Evolutionary conservation across 2,329 filamentous ascomycete species (phyloP).

Genomic region (Colletotrichum tabaci): DNA sequence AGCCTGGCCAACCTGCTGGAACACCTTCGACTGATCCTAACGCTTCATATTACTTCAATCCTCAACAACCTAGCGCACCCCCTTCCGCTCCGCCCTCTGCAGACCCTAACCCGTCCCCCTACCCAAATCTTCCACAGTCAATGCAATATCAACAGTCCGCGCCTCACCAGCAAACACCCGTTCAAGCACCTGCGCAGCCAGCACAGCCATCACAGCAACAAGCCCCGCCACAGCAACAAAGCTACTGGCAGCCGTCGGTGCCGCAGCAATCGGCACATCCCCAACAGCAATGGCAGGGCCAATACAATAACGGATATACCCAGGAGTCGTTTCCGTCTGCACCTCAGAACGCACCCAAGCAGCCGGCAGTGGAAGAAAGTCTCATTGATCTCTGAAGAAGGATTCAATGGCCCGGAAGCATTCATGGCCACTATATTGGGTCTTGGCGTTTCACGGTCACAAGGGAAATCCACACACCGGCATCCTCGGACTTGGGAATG

Average conservation of each 20-base stretch:
- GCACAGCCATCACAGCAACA: constrained; percentile 52
- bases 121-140: constrained; percentile 66
- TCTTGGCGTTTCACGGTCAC: constrained; percentile 36
- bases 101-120: constrained; percentile 65
- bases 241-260: constrained; percentile 55
- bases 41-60: constrained; percentile 71
- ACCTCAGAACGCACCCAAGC: constrained; percentile 72
- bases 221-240: constrained; percentile 45
- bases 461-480: constrained; percentile 22
- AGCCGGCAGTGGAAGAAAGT: constrained; percentile 79
- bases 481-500: constrained; percentile 31
- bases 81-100: constrained; percentile 52
- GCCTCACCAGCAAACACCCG: constrained; percentile 49
- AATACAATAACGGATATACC: constrained; percentile 61
- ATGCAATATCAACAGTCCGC: constrained; percentile 61
- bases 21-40: constrained; percentile 63
- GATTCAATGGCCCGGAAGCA: constrained; percentile 10
- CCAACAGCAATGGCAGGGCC: constrained; percentile 48
- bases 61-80: constrained; percentile 51
- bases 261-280: constrained; percentile 48
- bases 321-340: constrained; percentile 77
- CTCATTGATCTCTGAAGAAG: constrained; percentile 79
- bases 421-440: constrained; percentile 24
- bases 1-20: constrained; percentile 46
- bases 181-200: constrained; percentile 53